A percentile compares a stretch with the other conserved stretches of the same genome.
Conservation (phyloP, 2,329 filamentous ascomycete species). For the Sporothrix variecibatus region DNA sequence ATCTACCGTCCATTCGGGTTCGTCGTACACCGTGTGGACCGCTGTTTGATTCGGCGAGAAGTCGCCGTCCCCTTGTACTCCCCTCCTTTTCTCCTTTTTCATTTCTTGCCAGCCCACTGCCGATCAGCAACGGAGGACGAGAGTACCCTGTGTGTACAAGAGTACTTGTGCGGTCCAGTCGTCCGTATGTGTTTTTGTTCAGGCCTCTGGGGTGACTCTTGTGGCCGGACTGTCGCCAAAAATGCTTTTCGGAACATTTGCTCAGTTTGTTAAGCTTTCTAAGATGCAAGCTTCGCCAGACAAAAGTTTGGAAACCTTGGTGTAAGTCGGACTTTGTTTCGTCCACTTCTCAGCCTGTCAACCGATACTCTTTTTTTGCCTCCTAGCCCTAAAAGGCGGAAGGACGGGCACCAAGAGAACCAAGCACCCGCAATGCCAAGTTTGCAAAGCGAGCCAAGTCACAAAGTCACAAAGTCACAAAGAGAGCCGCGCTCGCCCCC, state of each 20-base stretch:
- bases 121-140: background rate
- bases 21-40: constrained; percentile 1
- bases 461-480: background rate
- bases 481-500: background rate
- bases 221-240: too few relatives aligned
- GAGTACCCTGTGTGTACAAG: background rate
- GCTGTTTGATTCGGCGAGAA: background rate
- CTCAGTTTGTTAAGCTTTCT: too few relatives aligned
- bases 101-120: background rate
- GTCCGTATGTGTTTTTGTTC: background rate
- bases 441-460: background rate
- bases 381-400: background rate
- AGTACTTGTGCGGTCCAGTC: background rate
- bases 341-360: background rate
- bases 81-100: background rate
- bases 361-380: background rate
- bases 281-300: too few relatives aligned
- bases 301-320: too few relatives aligned
- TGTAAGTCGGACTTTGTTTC: too few relatives aligned
- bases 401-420: background rate
- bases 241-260: too few relatives aligned
- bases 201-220: too few relatives aligned
- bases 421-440: background rate
- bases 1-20: constrained; percentile 5
- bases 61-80: background rate